Evolutionary conservation across 176 grass and related monocot species (phyloP).

Genomic region (Bromus sterilis): DNA sequence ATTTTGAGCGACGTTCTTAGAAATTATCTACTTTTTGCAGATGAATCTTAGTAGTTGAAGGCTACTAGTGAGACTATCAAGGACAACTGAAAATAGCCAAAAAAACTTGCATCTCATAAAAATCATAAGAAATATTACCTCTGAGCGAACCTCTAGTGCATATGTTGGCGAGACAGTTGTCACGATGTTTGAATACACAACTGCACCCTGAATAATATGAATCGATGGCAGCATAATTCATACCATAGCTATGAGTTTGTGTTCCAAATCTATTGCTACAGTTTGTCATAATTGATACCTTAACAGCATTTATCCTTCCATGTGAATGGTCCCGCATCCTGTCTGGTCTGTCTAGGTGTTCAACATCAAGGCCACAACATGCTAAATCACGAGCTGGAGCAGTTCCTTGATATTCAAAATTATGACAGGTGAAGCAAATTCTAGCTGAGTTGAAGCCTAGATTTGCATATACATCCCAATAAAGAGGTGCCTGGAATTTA

Average conservation of each 20-base stretch:
- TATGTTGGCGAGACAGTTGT: slow-evolving; percentile 97
- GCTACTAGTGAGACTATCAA: neutral
- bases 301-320: slow-evolving; percentile 87
- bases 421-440: slow-evolving; percentile 98
- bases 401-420: slow-evolving; percentile 93
- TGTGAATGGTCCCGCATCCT: slow-evolving; percentile 85
- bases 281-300: slow-evolving; percentile 46
- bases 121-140: slow-evolving; percentile 51
- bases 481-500: slow-evolving; percentile 69
- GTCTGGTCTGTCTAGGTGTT: slow-evolving; percentile 74
- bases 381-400: slow-evolving; percentile 74
- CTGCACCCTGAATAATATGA: slow-evolving; percentile 61
- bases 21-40: neutral
- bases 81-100: neutral
- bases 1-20: neutral
- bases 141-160: slow-evolving; percentile 81
- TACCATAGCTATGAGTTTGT: slow-evolving; percentile 1
- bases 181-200: slow-evolving; percentile 98
- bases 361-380: slow-evolving; percentile 83
- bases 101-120: neutral
- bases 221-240: slow-evolving; percentile 9
- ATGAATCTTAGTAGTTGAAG: neutral
- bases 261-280: slow-evolving; percentile 13
- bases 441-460: slow-evolving; percentile 83
- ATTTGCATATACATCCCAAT: slow-evolving; percentile 91